Evolutionary conservation across 73 alveolate species (phyloP), one percentile per base, ranked within the genome.

Genomic region (Uronychia setigera): DNA sequence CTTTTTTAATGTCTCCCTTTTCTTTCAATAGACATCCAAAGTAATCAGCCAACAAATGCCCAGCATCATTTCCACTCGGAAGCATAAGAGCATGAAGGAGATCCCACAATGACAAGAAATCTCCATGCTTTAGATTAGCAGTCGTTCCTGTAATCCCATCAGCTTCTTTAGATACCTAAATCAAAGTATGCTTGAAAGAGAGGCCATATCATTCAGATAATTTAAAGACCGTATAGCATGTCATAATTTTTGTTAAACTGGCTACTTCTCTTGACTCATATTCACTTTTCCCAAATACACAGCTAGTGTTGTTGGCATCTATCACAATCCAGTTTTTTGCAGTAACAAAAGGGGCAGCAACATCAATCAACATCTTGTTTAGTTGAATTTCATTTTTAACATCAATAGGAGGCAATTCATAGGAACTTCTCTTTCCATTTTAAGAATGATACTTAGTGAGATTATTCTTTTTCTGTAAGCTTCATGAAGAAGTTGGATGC

Each of bases 21-120:
- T 11, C n/a, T 5, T 11, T 11, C 67, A 46, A 19, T 46, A 46
- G 67, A 5, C 59, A 11, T 0, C 94, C 94, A 32, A 88, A 88
- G 58, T 81, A 59, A 33, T 88, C 84, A 19, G 94, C 94, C 11
- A 88, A 25, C 76, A 59, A 27, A 59, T 76, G 79, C n/a, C 90
- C 94, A 31, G 94, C 88, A 76, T 88, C 94, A 59, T 88, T 88
- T 1, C 94, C 94, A 60, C 87, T 60, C 11, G 94, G 94, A 29
- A 88, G 87, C 94, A 88, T 88, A 87, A 95, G 60, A 9, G 94
- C 99, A 78, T 90, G 93, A 33, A 95, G 80, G 1, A 93, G 80
- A 32, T 95, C 97, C 83, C 87, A 60, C 31, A 95, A 83, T 5
- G 91, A 82, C 1, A 95, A 58, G 28, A 58, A 31, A 74, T 95